phyloP scores from a whole-genome alignment of 139 green algal genomes.

The Raphidocelis subcapitata region DNA sequence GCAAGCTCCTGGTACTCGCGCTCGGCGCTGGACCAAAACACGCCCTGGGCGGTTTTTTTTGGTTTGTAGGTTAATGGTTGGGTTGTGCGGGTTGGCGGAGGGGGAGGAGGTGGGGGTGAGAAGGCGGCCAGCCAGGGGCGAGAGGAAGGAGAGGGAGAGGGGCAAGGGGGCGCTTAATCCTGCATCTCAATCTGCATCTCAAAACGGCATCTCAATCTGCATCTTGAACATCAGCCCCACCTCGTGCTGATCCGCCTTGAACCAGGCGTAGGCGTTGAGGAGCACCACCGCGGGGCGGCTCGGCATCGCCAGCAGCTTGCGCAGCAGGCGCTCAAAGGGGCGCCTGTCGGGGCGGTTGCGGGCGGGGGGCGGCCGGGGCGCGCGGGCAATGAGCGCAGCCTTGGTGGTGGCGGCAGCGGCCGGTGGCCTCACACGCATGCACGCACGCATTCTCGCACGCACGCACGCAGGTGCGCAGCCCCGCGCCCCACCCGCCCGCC shows the following conservation, averaged over 20 bases:
- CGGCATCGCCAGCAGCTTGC: slow-evolving; percentile 34
- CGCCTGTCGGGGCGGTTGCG: too few species aligned
- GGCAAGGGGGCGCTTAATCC: too few species aligned
- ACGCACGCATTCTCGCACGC: neutral
- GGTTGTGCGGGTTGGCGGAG: too few species aligned
- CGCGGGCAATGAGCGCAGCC: neutral
- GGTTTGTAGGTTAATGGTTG: too few species aligned
- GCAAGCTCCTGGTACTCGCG: slow-evolving; percentile 37
- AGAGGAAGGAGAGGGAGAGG: too few species aligned
- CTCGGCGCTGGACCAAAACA: slow-evolving; percentile 34
- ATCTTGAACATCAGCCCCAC: too few species aligned
- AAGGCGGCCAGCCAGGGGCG: too few species aligned
- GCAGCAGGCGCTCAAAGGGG: slow-evolving; percentile 34
- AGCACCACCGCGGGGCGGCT: slow-evolving; percentile 34
- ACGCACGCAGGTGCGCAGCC: neutral
- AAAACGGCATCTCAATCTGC: too few species aligned
- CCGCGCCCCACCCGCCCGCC: neutral
- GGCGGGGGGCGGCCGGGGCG: too few species aligned
- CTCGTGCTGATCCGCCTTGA: slow-evolving; percentile 6
- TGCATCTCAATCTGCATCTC: too few species aligned
- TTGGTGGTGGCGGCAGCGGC: neutral
- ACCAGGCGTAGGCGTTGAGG: slow-evolving; percentile 29
- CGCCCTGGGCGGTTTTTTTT: neutral
- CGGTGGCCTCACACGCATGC: neutral
- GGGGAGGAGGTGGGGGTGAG: too few species aligned